phyloP scores from a whole-genome alignment of 345 rosid genomes.

The Acer campestre region DNA sequence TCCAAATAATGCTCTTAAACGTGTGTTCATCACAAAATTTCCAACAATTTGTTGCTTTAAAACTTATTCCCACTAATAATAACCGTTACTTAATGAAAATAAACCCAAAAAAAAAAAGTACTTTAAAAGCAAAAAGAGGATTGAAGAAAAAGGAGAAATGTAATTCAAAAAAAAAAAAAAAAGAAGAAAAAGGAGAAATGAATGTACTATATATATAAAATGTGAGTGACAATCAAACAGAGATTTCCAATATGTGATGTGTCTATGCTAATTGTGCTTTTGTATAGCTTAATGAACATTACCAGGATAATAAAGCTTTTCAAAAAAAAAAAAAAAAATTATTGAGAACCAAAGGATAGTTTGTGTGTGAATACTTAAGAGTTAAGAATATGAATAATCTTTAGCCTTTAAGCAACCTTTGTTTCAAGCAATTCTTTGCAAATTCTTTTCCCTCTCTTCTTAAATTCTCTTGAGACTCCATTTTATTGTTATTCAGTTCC shows the following conservation, averaged over 20 bases:
- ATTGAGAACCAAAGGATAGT: slow-evolving; percentile 1
- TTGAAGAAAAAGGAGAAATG: no score
- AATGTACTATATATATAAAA: not conserved
- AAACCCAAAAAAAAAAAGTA: not conserved
- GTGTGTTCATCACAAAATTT: no score
- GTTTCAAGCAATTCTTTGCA: slow-evolving; percentile 69
- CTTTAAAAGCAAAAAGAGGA: not conserved
- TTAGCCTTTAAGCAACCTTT: slow-evolving; percentile 90
- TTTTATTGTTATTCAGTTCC: no score
- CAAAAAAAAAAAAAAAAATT: not conserved
- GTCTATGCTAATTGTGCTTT: not conserved
- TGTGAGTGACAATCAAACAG: not conserved
- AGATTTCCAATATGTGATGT: not conserved
- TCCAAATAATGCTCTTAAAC: no score
- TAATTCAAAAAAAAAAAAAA: no score
- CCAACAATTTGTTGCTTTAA: not conserved
- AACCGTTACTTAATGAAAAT: not conserved
- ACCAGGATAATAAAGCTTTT: not conserved
- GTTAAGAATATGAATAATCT: slow-evolving; percentile 55
- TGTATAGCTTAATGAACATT: not conserved
- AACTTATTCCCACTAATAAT: not conserved
- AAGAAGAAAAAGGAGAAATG: not conserved
- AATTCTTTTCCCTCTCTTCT: slow-evolving; percentile 23
- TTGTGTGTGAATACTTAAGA: slow-evolving; percentile 32
- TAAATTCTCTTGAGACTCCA: not conserved